Percentiles rank a stretch among this genome's conserved stretches.
These are phyloP conservation scores for Cucumis cinereus DNA, from an alignment of 306 rosid species.

Conservation along the genomic window DNA sequence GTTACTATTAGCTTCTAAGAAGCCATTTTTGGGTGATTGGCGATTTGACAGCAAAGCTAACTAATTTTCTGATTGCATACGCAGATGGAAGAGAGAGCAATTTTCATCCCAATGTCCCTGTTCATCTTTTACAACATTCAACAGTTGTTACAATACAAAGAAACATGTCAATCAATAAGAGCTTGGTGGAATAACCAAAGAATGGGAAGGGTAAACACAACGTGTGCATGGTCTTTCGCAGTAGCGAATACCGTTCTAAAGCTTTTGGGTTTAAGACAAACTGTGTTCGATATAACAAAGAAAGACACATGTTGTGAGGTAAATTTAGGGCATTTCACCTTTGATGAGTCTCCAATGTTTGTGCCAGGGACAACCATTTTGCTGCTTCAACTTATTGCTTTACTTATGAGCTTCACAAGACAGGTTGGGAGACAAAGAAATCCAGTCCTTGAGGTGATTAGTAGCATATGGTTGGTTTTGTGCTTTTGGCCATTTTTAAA, in stretches of 20 bases:
- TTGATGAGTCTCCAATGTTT: conserved; percentile 24
- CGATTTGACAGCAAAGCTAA: too few relatives aligned
- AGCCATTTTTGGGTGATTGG: too few relatives aligned
- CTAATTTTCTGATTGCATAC: not conserved
- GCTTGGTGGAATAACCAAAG: conserved; percentile 20
- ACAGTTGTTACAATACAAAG: not conserved
- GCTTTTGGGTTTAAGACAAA: conserved; percentile 13
- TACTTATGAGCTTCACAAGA: conserved; percentile 3
- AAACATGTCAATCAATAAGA: conserved; percentile 1
- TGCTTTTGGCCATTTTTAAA: conserved; percentile 25
- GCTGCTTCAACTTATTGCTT: conserved; percentile 13
- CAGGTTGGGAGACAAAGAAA: not conserved
- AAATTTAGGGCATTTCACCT: conserved; percentile 10
- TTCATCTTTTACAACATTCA: not conserved
- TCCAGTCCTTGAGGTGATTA: conserved; percentile 19
- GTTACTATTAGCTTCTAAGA: too few relatives aligned
- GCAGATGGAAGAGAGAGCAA: not conserved
- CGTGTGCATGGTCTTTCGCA: conserved; percentile 11
- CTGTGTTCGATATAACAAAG: conserved; percentile 21
- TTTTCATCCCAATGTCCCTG: not conserved
- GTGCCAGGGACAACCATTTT: conserved; percentile 19
- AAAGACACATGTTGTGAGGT: conserved; percentile 2
- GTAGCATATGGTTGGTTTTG: conserved; percentile 15
- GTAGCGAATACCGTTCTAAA: not conserved
- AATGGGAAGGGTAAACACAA: conserved; percentile 5